A percentile compares a stretch with the other conserved stretches of the same genome.
Conservation (phyloP, 129 eudicot genomes). For the Dittrichia graveolens region DNA sequence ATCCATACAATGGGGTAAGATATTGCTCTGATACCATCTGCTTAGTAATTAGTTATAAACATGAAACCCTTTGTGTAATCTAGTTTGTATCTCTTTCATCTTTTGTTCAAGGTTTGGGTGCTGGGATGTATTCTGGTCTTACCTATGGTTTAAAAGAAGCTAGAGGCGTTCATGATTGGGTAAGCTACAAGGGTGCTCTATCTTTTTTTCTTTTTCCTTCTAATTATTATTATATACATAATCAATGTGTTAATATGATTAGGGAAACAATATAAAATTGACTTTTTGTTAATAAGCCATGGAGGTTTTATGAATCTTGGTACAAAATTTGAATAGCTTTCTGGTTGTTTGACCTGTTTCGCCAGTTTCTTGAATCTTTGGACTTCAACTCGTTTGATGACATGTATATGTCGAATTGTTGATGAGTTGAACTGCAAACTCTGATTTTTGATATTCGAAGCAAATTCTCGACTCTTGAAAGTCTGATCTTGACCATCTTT, state of each 20-base stretch:
- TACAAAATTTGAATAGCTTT: no score
- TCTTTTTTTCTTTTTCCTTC: not conserved
- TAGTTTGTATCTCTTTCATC: not conserved
- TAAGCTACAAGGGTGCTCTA: constrained; percentile 14
- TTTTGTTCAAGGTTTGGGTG: constrained; percentile 59
- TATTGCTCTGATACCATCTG: not conserved
- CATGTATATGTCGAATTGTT: no score
- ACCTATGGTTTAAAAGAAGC: constrained; percentile 83
- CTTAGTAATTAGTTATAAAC: not conserved
- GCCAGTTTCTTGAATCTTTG: no score
- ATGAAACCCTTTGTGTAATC: not conserved
- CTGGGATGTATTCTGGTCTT: constrained; percentile 85
- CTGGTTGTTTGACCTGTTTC: no score
- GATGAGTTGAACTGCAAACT: no score
- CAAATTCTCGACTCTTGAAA: no score
- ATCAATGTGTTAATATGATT: not conserved
- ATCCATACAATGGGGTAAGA: constrained; percentile 82
- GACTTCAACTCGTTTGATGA: no score
- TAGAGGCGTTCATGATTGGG: constrained; percentile 93
- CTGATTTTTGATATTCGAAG: no score
- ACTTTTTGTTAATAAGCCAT: no score
- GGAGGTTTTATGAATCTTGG: no score
- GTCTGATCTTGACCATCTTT: no score
- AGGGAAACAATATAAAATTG: no score
- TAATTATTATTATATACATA: not conserved